These are phyloP conservation scores for Xylariaceae sp. DNA, from an alignment of 2,329 filamentous ascomycete species.

Conservation along the genomic window DNA sequence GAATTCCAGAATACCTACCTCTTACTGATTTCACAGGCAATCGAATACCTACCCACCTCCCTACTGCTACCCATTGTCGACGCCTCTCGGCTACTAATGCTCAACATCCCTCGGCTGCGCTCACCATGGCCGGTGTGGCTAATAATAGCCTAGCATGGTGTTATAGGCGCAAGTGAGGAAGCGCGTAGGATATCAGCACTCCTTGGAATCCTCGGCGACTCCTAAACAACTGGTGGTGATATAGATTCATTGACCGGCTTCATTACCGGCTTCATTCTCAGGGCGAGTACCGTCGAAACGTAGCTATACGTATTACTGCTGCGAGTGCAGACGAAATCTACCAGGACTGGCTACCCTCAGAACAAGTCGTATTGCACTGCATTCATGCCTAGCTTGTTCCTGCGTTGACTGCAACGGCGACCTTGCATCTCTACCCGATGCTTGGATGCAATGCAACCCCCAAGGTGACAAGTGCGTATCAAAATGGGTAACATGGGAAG, in stretches of 20 bases:
- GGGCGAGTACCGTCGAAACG: background rate
- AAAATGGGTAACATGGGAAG: conserved; percentile 6
- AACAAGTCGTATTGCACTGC: conserved; percentile 7
- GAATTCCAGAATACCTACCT: too few relatives aligned
- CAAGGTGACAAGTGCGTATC: background rate
- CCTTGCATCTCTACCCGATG: conserved; percentile 8
- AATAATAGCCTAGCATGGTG: background rate
- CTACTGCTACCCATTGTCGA: background rate
- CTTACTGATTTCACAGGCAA: background rate
- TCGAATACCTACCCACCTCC: background rate
- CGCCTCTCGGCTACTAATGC: background rate
- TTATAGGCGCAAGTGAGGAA: background rate
- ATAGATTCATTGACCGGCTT: background rate
- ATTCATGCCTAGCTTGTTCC: conserved; percentile 9
- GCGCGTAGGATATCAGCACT: background rate
- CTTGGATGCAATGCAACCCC: conserved; percentile 18
- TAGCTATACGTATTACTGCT: background rate
- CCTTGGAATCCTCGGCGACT: background rate
- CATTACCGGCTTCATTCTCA: background rate
- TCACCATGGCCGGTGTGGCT: background rate
- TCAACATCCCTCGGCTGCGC: background rate
- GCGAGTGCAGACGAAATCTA: background rate
- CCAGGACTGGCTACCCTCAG: background rate
- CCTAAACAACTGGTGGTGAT: background rate
- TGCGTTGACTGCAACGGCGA: conserved; percentile 8